A percentile compares a stretch with the other conserved stretches of the same genome.
phyloP scores from a whole-genome alignment of 1,284 basidiomycete genomes.

The Acaromyces ingoldii region DNA sequence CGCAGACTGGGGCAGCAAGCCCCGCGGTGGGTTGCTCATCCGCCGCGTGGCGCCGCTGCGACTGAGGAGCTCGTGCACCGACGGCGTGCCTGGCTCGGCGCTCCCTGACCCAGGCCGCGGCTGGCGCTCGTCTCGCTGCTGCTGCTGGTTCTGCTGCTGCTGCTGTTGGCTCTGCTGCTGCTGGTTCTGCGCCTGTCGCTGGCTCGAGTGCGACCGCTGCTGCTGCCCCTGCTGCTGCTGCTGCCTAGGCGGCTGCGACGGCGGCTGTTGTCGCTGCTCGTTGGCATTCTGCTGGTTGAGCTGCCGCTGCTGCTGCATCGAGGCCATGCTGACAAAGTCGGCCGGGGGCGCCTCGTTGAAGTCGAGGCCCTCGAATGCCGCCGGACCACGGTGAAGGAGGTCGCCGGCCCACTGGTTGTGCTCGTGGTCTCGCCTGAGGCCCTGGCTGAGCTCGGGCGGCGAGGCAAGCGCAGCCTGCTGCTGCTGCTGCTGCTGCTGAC shows the following conservation, averaged over 20 bases:
- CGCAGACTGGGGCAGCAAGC: no score
- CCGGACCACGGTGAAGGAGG: constrained; percentile 15
- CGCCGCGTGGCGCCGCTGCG: background rate
- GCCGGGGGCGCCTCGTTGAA: background rate
- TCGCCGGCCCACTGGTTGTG: constrained; percentile 35
- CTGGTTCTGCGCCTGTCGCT: background rate
- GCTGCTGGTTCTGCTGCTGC: background rate
- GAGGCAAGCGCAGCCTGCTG: no score
- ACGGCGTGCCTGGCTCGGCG: background rate
- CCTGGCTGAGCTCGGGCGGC: background rate
- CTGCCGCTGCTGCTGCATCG: background rate
- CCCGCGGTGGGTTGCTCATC: background rate
- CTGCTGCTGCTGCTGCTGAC: no score
- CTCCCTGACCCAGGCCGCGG: background rate
- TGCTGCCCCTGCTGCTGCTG: background rate
- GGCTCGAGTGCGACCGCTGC: background rate
- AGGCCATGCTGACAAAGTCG: constrained; percentile 5
- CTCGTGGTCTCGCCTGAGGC: background rate
- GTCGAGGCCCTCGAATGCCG: background rate
- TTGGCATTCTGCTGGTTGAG: background rate
- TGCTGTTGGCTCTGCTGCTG: no score
- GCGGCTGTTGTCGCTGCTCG: background rate
- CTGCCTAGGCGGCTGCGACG: background rate
- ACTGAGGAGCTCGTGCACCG: constrained; percentile 6
- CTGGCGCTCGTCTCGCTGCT: background rate